Evolutionary conservation across 148 eudicot species (phyloP), one percentile per base, ranked within the genome.

Genomic region (Amaranthus palmeri): DNA sequence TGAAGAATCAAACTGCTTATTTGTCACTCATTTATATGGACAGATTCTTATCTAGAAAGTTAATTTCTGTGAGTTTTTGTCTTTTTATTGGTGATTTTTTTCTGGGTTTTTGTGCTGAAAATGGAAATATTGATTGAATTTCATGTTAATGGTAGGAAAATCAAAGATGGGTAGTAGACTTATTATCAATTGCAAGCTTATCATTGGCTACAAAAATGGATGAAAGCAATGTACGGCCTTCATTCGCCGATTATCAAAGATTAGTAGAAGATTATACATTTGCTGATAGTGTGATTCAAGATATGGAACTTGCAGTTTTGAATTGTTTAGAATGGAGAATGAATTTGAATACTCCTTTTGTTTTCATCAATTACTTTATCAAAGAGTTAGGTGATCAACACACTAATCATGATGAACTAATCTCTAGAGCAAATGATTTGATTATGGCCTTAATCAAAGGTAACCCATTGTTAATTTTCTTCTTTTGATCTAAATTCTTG

Each of bases 191-290:
- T 25, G 36, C 36, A 25, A 25, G 36, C 36, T 25, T 25, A 25
- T 25, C 36, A 25, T 25, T 25, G 52, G 91, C 91, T 7, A 88
- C 85, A 44, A 87, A 87, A 64, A 79, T 85, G 88, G 90, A 82
- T 64, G 90, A 87, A 74, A 10, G 7, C 41, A 65, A 67, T 61
- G 76, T 55, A 25, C 36, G 36, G 3, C 82, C 83, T 4, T 3
- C 71, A 40, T 72, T 83, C 13, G 78, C 79, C 0, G 64, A 66
- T 10, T 81, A 75, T 25, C 36, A 25, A 25, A 25, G 36, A 25
- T 25, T 25, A 25, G 36, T 25, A 25, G 36, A 25, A 25, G 80
- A 70, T 0, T 71, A 70, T 66, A 64, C 57, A n/a, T 83, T 85
- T 57, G 73, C 58, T 49, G 51, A 66, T 18, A 14, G 63, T 7